Evolutionary conservation across 2,329 filamentous ascomycete genomes (phyloP), one percentile per base, ranked within the genome.

Genomic region (Helminthosporium solani): DNA sequence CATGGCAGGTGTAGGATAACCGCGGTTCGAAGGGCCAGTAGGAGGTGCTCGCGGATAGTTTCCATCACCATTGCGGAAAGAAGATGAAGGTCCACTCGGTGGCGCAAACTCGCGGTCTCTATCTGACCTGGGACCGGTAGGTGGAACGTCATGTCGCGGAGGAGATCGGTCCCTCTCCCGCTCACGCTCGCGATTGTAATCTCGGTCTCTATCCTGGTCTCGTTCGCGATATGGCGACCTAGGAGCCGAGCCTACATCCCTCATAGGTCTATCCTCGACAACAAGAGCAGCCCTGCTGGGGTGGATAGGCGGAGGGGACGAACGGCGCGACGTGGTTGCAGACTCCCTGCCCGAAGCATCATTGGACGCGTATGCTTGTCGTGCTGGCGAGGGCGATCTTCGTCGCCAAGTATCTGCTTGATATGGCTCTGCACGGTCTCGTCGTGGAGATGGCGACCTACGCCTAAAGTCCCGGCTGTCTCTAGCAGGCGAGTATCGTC

Each of bases 241-340:
- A 28, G 58, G 67, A 19, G 63, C 63, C 18, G 61, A 70, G 20
- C 61, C 54, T 45, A 66, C 54, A 18, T 58, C 50, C 43, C 70
- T 53, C 33, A 54, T 46, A 33, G 52, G 44, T 27, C 50, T 42
- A 18, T 60, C 60, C 27, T 61, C 58, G 21, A 46, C 54, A 31
- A 72, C 63, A 15, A 75, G 58, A 38, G 71, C 74, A 40, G 73
- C 61, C 54, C 79, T 75, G 53, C 81, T 83, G 14, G 76, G 75
- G 56, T 82, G 79, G 12, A 78, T 67, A 11, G 73, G 66, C 20
- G 73, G 78, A 14, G 83, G 83, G 5, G 83, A 85, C 7, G 83
- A 84, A 39, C 81, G 75, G 46, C 81, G 77, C 18, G 83, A 85
- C 23, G 79, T 82, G 16, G 75, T 67, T 16, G 70, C 76, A 7